Conservation (phyloP, 106 monocot species). For the Allium sativum region DNA sequence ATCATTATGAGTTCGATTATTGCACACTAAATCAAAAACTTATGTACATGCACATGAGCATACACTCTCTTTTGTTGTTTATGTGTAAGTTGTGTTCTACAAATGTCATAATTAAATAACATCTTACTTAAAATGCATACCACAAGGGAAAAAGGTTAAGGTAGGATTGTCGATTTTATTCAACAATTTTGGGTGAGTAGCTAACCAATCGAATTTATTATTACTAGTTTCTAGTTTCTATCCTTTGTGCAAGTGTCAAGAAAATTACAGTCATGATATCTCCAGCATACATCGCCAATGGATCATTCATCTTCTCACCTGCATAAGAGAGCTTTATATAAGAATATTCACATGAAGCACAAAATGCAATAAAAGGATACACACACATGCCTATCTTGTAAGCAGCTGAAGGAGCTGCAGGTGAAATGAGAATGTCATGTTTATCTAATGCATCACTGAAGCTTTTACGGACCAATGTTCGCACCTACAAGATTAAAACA, state of each 20-base stretch:
- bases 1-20: no score
- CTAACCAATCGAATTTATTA: no score
- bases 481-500: constrained; percentile 56
- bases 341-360: constrained; percentile 2
- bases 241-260: background rate
- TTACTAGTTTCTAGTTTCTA: no score
- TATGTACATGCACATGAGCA: no score
- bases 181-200: no score
- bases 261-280: constrained; percentile 81
- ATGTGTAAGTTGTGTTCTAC: no score
- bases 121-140: no score
- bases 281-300: constrained; percentile 95
- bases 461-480: constrained; percentile 83
- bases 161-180: no score
- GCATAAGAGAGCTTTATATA: constrained; percentile 8
- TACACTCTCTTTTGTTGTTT: no score
- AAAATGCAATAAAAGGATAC: background rate
- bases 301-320: constrained; percentile 92
- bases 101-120: no score
- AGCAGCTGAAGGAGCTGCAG: constrained; percentile 88
- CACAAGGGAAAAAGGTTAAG: no score
- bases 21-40: no score
- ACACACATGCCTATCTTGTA: constrained; percentile 63
- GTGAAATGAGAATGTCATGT: constrained; percentile 90
- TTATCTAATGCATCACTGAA: constrained; percentile 70